Base-by-base conservation (phyloP, 2,329 filamentous ascomycete genomes). In the Erysiphe pulchra region DNA sequence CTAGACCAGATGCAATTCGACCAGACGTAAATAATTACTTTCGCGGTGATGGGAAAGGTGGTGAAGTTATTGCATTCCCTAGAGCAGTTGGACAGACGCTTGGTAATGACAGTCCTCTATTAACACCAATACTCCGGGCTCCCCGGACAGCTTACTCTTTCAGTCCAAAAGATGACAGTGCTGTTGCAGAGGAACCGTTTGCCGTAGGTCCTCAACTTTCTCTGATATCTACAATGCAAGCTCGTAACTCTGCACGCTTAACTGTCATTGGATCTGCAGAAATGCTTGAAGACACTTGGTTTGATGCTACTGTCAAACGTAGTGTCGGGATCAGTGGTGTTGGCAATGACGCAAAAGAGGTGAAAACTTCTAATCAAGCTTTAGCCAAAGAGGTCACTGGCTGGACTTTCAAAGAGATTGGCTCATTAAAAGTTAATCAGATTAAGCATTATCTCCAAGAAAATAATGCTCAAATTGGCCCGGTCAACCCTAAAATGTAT, bases 331-430 rank as follows among this genome's bases (percentile, higher is more conserved):
- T 65, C 12, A 60, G 55, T 41, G 56, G 63, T 42, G 60, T 57
- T 41, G 67, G 65, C 47, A 75, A 74, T 57, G 64, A 60, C 28
- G 63, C 60, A 18, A 64, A 62, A 47, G 61, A 62, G 47, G 59
- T 70, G 39, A 71, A 72, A 59, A 79, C 82, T 12, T 71, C 70
- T 53, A 98, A 98, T 65, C 72, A 75, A 55, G 81, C 81, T 46
- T 95, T 98, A 57, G 80, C 81, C 17, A 78, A 80, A 63, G 75
- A 80, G 56, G 62, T 98, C 47, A 77, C 80, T n/a, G 80, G 73
- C n/a, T 98, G 90, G 90, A 75, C 86, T 0, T 98, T 98, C 68
- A 77, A 92, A 64, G 90, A 98, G 66, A 73, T 78, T 46, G 90
- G 90, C 54, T 83, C 98, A 11, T 61, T 98, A 54, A 79, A 80